A percentile compares a stretch with the other conserved stretches of the same genome.
phyloP scores from a whole-genome alignment of 345 rosid species.

The Gossypium raimondii region DNA sequence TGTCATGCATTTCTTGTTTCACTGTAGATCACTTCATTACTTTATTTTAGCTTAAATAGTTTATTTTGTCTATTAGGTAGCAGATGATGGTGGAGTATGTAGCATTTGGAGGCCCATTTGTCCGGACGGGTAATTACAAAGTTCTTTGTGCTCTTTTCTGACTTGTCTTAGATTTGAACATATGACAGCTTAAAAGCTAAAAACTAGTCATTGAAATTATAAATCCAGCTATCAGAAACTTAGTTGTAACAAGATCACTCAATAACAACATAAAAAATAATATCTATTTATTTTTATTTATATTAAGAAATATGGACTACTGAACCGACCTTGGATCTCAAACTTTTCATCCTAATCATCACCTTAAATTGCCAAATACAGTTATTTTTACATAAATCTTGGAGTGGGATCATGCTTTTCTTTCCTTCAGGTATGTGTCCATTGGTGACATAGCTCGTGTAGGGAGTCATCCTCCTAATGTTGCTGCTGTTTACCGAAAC shows the following conservation, averaged over 20 bases:
- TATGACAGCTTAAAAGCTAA: background rate
- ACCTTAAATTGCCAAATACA: background rate
- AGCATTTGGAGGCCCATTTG: slow-evolving; percentile 93
- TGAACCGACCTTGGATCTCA: background rate
- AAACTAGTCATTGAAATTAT: background rate
- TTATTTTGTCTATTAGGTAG: slow-evolving; percentile 40
- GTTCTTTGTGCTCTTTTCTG: background rate
- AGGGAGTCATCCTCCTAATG: slow-evolving; percentile 85
- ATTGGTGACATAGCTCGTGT: slow-evolving; percentile 84
- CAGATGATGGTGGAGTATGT: slow-evolving; percentile 53
- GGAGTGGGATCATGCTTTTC: background rate
- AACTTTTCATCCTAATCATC: background rate
- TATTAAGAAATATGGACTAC: background rate
- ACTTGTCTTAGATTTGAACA: background rate
- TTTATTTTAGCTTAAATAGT: background rate
- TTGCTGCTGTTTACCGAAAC: slow-evolving; percentile 77
- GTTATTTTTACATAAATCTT: background rate
- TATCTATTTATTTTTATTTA: background rate
- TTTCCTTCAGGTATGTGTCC: slow-evolving; percentile 56
- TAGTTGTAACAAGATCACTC: slow-evolving; percentile 3
- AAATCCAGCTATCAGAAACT: background rate
- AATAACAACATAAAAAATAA: background rate
- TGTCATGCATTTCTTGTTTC: slow-evolving; percentile 17
- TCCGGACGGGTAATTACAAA: slow-evolving; percentile 68
- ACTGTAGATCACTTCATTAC: background rate